A percentile compares a stretch with the other conserved stretches of the same genome.
These are phyloP conservation scores for Annulohypoxylon maeteangense DNA, from an alignment of 495 filamentous ascomycete genomes.

Conservation along the genomic window DNA sequence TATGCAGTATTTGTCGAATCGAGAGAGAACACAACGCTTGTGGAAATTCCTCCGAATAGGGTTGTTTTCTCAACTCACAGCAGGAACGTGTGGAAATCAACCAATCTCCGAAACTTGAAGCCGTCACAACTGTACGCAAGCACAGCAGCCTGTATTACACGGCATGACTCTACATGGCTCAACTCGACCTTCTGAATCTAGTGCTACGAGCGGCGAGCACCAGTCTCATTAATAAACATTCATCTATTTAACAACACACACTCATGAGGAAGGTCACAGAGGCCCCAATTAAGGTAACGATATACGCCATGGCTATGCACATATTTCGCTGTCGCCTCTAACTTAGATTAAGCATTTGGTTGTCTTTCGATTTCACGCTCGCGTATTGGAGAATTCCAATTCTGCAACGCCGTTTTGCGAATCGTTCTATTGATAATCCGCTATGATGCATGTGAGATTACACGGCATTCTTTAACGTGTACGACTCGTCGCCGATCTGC, in stretches of 20 bases:
- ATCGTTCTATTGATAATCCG: background rate
- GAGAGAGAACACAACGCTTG: background rate
- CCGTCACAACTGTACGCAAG: conserved; percentile 21
- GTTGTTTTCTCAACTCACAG: conserved; percentile 22
- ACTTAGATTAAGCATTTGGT: background rate
- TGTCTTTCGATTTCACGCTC: background rate
- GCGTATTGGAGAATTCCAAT: background rate
- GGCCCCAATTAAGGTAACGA: background rate
- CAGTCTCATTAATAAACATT: background rate
- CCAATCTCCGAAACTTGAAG: conserved; percentile 33
- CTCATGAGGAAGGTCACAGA: too few relatives aligned
- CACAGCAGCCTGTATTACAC: conserved; percentile 23
- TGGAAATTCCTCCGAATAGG: conserved; percentile 26
- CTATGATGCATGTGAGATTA: conserved; percentile 9
- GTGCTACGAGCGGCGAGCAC: conserved; percentile 11
- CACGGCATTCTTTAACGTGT: conserved; percentile 5
- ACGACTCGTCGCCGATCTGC: background rate
- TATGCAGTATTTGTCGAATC: background rate
- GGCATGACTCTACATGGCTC: conserved; percentile 1
- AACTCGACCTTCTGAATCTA: conserved; percentile 21
- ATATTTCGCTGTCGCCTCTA: background rate
- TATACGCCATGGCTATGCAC: background rate
- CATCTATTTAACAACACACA: background rate
- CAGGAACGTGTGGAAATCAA: conserved; percentile 30
- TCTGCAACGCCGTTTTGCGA: conserved; percentile 9